Evolutionary conservation across 176 grass and related monocot species (phyloP), one percentile per base, ranked within the genome.

Genomic region (Oryza glumipatula): DNA sequence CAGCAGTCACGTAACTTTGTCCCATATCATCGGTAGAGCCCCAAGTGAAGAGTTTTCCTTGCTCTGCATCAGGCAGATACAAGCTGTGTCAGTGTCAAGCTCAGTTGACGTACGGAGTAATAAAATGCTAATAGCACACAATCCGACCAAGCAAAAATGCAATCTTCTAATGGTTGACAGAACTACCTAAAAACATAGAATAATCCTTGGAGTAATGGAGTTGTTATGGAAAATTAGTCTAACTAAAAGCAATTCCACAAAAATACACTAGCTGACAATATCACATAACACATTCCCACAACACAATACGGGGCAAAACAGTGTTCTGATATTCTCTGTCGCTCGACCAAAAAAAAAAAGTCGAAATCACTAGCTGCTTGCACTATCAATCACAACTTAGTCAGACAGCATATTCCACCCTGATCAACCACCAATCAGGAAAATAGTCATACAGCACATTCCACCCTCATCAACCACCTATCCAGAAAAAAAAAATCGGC

Each of bases 11-110:
- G 80, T 96, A 99, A 81, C 96, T 99, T 85, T 94, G 93, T n/a
- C 96, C 96, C 96, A 99, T 94, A 49, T 99, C 96, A 86, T 96
- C 93, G 30, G 88, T 79, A 38, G 96, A 94, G 80, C 96, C 96
- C 96, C 96, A 99, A 32, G 96, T 99, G 72, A 92, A 76, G 67
- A 99, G 74, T 84, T 96, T 99, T 83, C 91, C 96, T 33, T 88
- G 88, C 71, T 92, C 96, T 99, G 47, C 47, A 49, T 49, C 47
- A 49, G 47, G 47, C 47, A 49, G 14, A 49, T 49, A 49, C 3
- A 3, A 49, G 12, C 47, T 49, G 13, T 49, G 11, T 47, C 46
- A 13, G 36, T 38, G 11, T 49, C 47, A 49, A 49, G 14, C 12
- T 49, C 12, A 49, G 3, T 49, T 49, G 47, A 47, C 3, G 49